Evolutionary conservation across 2,329 filamentous ascomycete species (phyloP), one percentile per base, ranked within the genome.

Genomic region (Xylariaceae sp.): DNA sequence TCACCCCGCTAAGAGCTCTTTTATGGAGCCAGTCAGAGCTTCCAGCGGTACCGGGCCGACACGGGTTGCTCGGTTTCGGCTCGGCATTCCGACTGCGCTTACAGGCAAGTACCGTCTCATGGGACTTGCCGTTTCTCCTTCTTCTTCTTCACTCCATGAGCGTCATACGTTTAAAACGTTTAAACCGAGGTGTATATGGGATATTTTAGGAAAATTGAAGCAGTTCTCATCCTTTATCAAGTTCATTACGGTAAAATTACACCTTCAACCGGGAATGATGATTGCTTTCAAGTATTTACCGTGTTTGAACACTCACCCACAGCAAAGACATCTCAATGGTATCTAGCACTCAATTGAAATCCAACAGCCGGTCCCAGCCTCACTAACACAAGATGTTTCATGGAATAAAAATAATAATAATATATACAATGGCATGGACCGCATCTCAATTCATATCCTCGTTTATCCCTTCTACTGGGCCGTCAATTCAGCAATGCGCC

Each of bases 401-500:
- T 49, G 48, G 8, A 30, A 30, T 30, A 30, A 41, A 1, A 13
- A 41, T 9, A 10, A 13, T 10, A 41, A 11, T 10, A 41, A 11
- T 41, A 41, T 41, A 41, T 55, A 55, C 41, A 57, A 11, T 4
- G 18, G 35, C 17, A 51, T n/a, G 2, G 45, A 55, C n/a, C 10
- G 17, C 8, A 7, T 13, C 30, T 4, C 45, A 18, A 17, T 7
- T 8, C 15, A 18, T 13, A 41, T 11, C 30, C 30, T 23, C 15
- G 4, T 30, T 30, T 30, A 30, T 30, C 23, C 41, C 37, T 35
- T 34, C 35, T 61, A 64, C 55, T 55, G 72, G 37, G 79, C 79
- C 57, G 81, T 89, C 73, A 97, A 76, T 76, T 97, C 93, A 13
- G 81, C 85, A 71, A 97, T 86, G 57, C 94, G 82, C 73, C 88